Evolutionary conservation across 441 rosid species (phyloP).

Genomic region (Pelargonium citronellum): DNA sequence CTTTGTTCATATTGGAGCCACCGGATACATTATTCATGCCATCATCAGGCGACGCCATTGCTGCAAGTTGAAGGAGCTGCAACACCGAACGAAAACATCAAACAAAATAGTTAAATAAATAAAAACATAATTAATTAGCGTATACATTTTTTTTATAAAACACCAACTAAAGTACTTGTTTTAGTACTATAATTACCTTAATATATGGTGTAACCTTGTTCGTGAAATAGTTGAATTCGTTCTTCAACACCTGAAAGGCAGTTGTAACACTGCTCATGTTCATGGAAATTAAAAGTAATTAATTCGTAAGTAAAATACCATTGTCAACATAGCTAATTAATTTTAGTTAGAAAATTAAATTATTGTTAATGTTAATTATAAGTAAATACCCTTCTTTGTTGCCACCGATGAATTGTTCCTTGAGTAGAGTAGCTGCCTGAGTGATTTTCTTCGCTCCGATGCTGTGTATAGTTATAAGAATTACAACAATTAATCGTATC

Average conservation of each 20-base stretch:
- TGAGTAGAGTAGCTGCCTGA: background rate
- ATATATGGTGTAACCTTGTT: slow-evolving; percentile 4
- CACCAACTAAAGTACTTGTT: background rate
- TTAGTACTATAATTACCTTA: background rate
- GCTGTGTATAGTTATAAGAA: background rate
- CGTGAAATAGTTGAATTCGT: slow-evolving; percentile 4
- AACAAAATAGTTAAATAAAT: background rate
- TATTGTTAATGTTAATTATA: no score
- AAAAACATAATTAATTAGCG: background rate
- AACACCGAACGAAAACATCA: background rate
- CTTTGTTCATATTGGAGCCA: no score
- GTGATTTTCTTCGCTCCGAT: background rate
- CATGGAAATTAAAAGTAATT: background rate
- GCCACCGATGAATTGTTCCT: background rate
- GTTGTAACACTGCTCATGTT: background rate
- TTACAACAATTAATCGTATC: no score
- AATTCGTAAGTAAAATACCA: no score
- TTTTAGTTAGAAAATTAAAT: no score
- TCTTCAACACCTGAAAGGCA: background rate
- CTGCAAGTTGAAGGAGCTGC: background rate
- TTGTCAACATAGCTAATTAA: no score
- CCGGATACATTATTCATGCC: background rate
- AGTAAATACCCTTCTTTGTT: background rate
- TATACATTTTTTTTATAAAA: no score
- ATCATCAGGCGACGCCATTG: background rate